A percentile compares a stretch with the other conserved stretches of the same genome.
These are phyloP conservation scores for Psidium guajava DNA, from an alignment of 345 rosid species.

Conservation along the genomic window DNA sequence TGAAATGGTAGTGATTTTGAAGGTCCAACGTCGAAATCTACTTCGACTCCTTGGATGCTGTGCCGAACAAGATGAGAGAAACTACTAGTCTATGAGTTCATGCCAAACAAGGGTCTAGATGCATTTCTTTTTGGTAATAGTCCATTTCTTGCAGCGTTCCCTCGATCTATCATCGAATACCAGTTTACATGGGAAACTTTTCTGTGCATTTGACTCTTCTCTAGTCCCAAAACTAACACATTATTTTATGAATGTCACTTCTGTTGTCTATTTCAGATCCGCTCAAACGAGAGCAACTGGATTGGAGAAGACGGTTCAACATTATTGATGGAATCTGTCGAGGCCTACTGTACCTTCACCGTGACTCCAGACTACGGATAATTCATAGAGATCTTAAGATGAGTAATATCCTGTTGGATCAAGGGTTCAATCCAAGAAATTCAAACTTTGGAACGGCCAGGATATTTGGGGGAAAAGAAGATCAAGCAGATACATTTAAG, in stretches of 20 bases:
- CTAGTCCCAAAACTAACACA: too few relatives aligned
- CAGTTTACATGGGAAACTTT: too few relatives aligned
- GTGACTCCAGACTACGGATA: slow-evolving; percentile 37
- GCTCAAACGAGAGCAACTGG: slow-evolving; percentile 5
- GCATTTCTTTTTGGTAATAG: slow-evolving; percentile 16
- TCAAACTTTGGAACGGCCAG: slow-evolving; percentile 41
- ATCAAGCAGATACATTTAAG: slow-evolving; percentile 30
- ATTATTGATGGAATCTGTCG: slow-evolving; percentile 38
- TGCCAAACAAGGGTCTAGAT: slow-evolving; percentile 28
- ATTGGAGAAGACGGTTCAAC: slow-evolving; percentile 20
- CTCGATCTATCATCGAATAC: not conserved
- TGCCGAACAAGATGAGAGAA: slow-evolving; percentile 21
- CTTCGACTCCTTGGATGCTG: slow-evolving; percentile 8
- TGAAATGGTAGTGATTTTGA: too few relatives aligned
- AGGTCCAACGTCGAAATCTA: too few relatives aligned
- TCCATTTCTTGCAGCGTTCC: not conserved
- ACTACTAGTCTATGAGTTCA: slow-evolving; percentile 21
- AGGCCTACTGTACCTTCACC: slow-evolving; percentile 37
- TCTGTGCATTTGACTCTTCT: too few relatives aligned
- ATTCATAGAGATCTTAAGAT: slow-evolving; percentile 42
- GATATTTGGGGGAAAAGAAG: slow-evolving; percentile 19
- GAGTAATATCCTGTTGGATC: slow-evolving; percentile 40
- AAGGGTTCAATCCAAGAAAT: slow-evolving; percentile 32
- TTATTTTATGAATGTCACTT: too few relatives aligned
- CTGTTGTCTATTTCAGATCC: slow-evolving; percentile 14